A percentile compares a stretch with the other conserved stretches of the same genome.
These are phyloP conservation scores for Drechslera avenae DNA, from an alignment of 2,329 filamentous ascomycete genomes.

Conservation along the genomic window DNA sequence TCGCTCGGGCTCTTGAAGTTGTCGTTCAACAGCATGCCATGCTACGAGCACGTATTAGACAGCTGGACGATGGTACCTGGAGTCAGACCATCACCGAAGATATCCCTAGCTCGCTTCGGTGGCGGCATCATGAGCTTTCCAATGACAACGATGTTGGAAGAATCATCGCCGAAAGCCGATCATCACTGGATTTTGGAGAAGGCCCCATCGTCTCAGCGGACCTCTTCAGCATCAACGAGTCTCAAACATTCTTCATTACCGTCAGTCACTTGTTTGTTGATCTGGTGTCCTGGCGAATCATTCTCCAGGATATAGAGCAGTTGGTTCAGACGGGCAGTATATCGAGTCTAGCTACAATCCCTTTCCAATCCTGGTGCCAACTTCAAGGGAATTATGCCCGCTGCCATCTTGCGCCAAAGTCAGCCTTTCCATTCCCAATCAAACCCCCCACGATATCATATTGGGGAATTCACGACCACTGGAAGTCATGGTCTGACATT, in stretches of 20 bases:
- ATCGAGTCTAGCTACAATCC: background rate
- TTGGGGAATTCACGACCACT: background rate
- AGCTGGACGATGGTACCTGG: background rate
- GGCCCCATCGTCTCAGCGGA: constrained; percentile 25
- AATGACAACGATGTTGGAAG: background rate
- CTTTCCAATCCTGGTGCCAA: background rate
- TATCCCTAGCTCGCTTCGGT: too few relatives aligned
- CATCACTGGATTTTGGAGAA: constrained; percentile 14
- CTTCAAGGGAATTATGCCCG: background rate
- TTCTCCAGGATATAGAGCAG: constrained; percentile 50
- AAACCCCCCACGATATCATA: background rate
- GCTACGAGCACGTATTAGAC: background rate
- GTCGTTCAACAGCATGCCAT: background rate
- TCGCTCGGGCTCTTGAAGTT: background rate
- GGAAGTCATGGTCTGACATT: background rate
- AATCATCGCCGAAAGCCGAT: too few relatives aligned
- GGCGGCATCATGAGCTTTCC: background rate
- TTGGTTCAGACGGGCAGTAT: constrained; percentile 5
- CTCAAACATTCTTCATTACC: constrained; percentile 24
- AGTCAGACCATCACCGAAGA: background rate
- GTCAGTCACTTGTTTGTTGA: constrained; percentile 47
- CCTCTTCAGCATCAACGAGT: constrained; percentile 23
- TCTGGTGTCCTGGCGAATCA: constrained; percentile 52
- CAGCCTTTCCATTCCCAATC: background rate
- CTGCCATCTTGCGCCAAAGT: background rate